Evolutionary conservation across 2,329 filamentous ascomycete genomes (phyloP).

Genomic region (Phoma herbarum): DNA sequence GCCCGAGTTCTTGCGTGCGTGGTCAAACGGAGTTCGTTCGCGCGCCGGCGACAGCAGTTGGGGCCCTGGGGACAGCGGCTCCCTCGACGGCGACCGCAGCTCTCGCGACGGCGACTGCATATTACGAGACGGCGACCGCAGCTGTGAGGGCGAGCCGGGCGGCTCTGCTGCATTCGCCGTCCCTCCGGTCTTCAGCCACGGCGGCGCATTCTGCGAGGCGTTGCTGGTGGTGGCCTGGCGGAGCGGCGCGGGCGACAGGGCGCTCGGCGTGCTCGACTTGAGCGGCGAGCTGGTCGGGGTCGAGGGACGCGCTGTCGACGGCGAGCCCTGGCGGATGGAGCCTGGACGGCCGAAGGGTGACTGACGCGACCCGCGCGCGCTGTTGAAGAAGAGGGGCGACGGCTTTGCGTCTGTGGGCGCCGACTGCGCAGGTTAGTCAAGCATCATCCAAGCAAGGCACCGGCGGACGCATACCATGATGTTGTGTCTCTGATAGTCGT

Average conservation of each 20-base stretch:
- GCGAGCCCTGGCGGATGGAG: constrained; percentile 51
- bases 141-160: constrained; percentile 42
- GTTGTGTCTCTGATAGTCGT: constrained; percentile 10
- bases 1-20: constrained; percentile 25
- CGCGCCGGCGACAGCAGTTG: constrained; percentile 22
- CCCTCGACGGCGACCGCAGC: constrained; percentile 33
- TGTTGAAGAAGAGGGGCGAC: constrained; percentile 56
- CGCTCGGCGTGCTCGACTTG: constrained; percentile 46
- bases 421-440: constrained; percentile 33
- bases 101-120: constrained; percentile 29
- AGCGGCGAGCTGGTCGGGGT: constrained; percentile 54
- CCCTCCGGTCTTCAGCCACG: constrained; percentile 48
- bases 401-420: constrained; percentile 52
- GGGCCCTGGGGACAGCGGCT: constrained; percentile 35
- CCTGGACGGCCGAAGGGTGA: constrained; percentile 57
- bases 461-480: constrained; percentile 19
- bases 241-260: constrained; percentile 40
- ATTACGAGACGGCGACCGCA: constrained; percentile 26
- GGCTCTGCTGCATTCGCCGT: constrained; percentile 40
- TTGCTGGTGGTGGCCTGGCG: constrained; percentile 48
- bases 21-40: neutral
- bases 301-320: constrained; percentile 51
- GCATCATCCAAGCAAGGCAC: neutral
- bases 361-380: constrained; percentile 45
- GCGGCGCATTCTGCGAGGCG: constrained; percentile 44